Percentiles rank a stretch among this genome's conserved stretches.
phyloP scores from a whole-genome alignment of 768 basidiomycete species.

The Boletales sp. region DNA sequence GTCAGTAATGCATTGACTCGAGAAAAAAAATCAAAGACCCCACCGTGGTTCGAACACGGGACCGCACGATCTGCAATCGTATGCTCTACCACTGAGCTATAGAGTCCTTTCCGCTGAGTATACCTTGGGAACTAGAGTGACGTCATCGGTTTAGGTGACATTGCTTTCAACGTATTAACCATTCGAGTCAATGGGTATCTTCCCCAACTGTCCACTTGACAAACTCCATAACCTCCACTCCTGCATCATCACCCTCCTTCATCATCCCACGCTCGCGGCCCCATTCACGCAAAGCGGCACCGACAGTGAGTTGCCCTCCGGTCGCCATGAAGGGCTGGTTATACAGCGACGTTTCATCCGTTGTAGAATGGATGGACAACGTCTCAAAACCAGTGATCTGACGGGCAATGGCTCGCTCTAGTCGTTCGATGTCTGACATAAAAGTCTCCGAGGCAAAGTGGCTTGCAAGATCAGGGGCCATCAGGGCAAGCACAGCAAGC shows the following conservation, averaged over 20 bases:
- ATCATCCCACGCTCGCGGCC: slow-evolving; percentile 44
- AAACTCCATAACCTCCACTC: slow-evolving; percentile 46
- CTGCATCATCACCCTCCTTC: slow-evolving; percentile 28
- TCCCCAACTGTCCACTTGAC: slow-evolving; percentile 66
- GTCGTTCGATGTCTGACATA: slow-evolving; percentile 50
- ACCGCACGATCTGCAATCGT: slow-evolving; percentile 57
- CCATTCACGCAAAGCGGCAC: slow-evolving; percentile 48
- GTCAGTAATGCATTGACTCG: no score
- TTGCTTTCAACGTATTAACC: background rate
- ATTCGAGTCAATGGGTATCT: slow-evolving; percentile 5
- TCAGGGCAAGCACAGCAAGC: slow-evolving; percentile 53
- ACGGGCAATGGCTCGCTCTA: slow-evolving; percentile 75
- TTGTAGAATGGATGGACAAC: slow-evolving; percentile 37
- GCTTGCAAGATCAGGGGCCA: slow-evolving; percentile 43
- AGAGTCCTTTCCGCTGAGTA: slow-evolving; percentile 11
- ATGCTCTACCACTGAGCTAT: slow-evolving; percentile 54
- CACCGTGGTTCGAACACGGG: slow-evolving; percentile 58
- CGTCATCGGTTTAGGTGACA: no score
- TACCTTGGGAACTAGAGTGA: no score
- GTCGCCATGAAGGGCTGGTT: slow-evolving; percentile 74
- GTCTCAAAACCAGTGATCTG: slow-evolving; percentile 87
- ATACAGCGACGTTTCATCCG: slow-evolving; percentile 57
- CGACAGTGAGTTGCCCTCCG: slow-evolving; percentile 47
- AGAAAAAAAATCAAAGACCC: slow-evolving; percentile 18
- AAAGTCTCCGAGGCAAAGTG: slow-evolving; percentile 48